These are phyloP conservation scores for Aspergillus cejpii DNA, from an alignment of 2,329 filamentous ascomycete species.

Conservation along the genomic window DNA sequence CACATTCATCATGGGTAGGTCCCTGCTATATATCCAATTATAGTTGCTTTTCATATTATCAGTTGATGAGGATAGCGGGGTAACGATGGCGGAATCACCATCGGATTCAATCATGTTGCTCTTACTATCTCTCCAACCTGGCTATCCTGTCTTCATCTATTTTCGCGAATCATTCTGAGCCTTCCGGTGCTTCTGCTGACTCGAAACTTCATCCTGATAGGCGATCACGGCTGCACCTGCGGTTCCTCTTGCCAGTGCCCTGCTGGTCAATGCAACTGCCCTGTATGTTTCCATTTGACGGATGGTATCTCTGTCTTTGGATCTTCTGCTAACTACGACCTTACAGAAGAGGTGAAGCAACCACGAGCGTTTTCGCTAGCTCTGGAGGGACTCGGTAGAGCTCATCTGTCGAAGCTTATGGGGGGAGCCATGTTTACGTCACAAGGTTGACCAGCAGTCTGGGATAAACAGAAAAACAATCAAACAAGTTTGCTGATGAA, in stretches of 20 bases:
- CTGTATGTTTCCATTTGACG: constrained; percentile 23
- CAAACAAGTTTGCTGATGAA: neutral
- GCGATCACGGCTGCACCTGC: constrained; percentile 38
- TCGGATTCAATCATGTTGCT: neutral
- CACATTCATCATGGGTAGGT: constrained; percentile 13
- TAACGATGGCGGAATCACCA: constrained; percentile 1
- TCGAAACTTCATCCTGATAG: constrained; percentile 8
- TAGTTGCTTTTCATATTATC: neutral
- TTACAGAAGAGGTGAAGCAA: neutral
- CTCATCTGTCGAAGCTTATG: neutral
- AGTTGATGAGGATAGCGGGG: neutral
- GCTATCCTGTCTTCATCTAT: neutral
- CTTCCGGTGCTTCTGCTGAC: constrained; percentile 11
- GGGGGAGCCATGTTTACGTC: neutral
- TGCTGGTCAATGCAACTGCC: constrained; percentile 37
- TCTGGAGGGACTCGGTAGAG: neutral
- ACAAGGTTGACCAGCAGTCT: neutral
- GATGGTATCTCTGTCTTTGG: neutral
- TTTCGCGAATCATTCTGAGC: constrained; percentile 1
- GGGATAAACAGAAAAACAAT: neutral
- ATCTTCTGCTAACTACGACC: neutral
- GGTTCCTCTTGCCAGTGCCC: constrained; percentile 39
- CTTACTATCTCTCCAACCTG: neutral
- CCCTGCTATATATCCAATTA: neutral
- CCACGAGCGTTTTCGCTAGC: neutral